Evolutionary conservation across 2,329 filamentous ascomycete genomes (phyloP), one percentile per base, ranked within the genome.

Genomic region (Colletotrichum tanaceti): DNA sequence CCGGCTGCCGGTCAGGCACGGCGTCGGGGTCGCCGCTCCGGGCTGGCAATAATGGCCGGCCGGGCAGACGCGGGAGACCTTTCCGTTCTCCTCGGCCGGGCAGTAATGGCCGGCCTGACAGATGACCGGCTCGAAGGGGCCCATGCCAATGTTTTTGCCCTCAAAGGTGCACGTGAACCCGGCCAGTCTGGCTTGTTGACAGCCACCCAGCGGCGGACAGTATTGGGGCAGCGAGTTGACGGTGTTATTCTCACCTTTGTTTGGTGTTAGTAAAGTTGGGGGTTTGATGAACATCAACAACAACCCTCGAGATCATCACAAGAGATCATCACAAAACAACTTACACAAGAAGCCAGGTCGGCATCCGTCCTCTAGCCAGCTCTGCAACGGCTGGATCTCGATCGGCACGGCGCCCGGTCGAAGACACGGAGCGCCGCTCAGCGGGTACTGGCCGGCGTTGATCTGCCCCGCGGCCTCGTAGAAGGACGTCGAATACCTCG

Each of bases 81-180:
- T 80, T 11, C 82, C 82, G 24, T 72, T 63, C 5, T 63, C 63
- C 1, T 63, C 41, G 7, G 71, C 73, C 1, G 85, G 85, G 58
- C 86, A 88, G 70, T 86, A 87, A 58, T 75, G 78, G 2, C 85
- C 85, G 44, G 79, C 71, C 47, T 79, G 78, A 72, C 86, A 88
- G 9, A 87, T 74, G 4, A 84, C 77, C 1, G 86, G 86, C 70
- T 88, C 86, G 59, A 84, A 83, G 2, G 78, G 79, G 0, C 82
- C 82, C 82, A 84, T 83, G 2, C 73, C 79, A 18, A 80, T 74
- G 59, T 82, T 83, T 5, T 47, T 69, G 24, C 77, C 79, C 0
- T 76, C 24, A 5, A 77, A 72, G 1, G 59, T 39, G 65, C 80
- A 83, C 3, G 78, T 73, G 10, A 71, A 66, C 0, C 79, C 79